phyloP scores from a whole-genome alignment of 176 grass and related monocot genomes.

The Musa itinerans region DNA sequence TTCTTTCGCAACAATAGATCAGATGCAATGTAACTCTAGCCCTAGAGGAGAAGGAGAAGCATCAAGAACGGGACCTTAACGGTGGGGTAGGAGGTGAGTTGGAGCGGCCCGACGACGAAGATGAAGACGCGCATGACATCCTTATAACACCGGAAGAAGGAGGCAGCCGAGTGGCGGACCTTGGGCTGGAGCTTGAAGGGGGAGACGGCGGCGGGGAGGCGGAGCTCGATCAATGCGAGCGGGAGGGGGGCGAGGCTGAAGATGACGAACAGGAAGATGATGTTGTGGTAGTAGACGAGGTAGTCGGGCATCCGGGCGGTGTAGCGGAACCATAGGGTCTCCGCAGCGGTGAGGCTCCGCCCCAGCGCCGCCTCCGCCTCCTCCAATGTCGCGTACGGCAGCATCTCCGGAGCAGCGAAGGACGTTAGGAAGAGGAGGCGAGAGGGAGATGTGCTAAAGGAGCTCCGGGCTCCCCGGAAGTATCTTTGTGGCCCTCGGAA shows the following conservation, averaged over 20 bases:
- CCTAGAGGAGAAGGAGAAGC: background rate
- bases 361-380: conserved; percentile 76
- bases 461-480: background rate
- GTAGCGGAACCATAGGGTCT: conserved; percentile 66
- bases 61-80: conserved; percentile 44
- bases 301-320: conserved; percentile 48
- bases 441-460: background rate
- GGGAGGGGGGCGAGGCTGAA: conserved; percentile 77
- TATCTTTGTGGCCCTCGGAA: background rate
- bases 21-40: background rate
- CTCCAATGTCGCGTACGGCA: conserved; percentile 57
- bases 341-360: conserved; percentile 39
- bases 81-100: conserved; percentile 59
- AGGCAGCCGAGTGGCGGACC: conserved; percentile 35
- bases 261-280: conserved; percentile 66
- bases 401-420: conserved; percentile 27
- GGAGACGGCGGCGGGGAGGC: conserved; percentile 29
- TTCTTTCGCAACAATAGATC: background rate
- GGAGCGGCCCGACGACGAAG: conserved; percentile 63
- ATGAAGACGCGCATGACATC: conserved; percentile 63
- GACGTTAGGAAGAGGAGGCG: too few relatives aligned
- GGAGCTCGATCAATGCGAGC: conserved; percentile 66
- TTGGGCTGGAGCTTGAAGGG: conserved; percentile 82
- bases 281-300: conserved; percentile 61
- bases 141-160: conserved; percentile 64